Evolutionary conservation across 2,329 filamentous ascomycete species (phyloP).

Genomic region (Eutypa lata): DNA sequence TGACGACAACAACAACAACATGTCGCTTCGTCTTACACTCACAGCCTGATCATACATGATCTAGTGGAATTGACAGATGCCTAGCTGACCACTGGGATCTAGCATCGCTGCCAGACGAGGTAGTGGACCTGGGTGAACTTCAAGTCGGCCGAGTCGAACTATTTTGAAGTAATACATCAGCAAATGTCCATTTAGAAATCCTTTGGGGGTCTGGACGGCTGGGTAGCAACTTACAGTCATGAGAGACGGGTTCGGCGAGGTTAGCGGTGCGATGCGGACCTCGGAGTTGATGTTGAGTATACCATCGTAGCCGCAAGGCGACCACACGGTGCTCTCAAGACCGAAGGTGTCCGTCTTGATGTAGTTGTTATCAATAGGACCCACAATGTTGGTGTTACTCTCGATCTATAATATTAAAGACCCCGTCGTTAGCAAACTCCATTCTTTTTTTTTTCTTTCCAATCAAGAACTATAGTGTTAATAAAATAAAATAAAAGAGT

Average conservation of each 20-base stretch:
- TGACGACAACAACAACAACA: no score
- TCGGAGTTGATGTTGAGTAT: slow-evolving; percentile 54
- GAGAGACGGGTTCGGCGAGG: slow-evolving; percentile 14
- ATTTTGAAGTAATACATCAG: neutral
- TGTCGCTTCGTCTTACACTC: no score
- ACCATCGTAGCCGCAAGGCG: slow-evolving; percentile 46
- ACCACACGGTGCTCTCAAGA: slow-evolving; percentile 46
- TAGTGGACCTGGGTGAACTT: slow-evolving; percentile 26
- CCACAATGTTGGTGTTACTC: slow-evolving; percentile 37
- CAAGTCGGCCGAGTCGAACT: slow-evolving; percentile 29
- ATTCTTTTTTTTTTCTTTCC: no score
- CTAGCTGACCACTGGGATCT: no score
- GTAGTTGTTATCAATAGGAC: slow-evolving; percentile 40
- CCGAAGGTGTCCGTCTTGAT: slow-evolving; percentile 42
- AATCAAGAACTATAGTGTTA: no score
- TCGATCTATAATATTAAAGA: no score
- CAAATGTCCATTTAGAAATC: neutral
- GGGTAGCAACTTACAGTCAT: slow-evolving; percentile 22
- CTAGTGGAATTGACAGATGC: no score
- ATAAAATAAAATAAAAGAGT: neutral
- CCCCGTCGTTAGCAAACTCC: slow-evolving; percentile 16
- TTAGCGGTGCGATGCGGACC: slow-evolving; percentile 31
- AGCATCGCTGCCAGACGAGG: slow-evolving; percentile 25
- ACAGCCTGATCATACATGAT: no score
- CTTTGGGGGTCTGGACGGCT: slow-evolving; percentile 1